Base-by-base conservation (phyloP, 495 filamentous ascomycete species). In the Parachaetomium inaequale region DNA sequence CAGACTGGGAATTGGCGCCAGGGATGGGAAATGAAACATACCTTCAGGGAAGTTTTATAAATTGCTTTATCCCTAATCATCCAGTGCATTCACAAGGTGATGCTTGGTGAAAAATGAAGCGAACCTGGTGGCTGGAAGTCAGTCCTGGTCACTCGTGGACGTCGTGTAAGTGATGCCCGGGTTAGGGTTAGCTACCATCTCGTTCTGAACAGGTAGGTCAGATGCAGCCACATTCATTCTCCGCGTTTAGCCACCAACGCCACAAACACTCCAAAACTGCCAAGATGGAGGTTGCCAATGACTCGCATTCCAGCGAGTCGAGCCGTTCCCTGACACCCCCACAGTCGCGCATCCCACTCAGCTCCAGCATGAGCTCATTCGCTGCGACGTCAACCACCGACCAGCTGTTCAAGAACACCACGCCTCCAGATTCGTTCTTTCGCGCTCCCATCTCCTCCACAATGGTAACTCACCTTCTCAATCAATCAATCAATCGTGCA, bases 271-370 rank as follows among this genome's bases (percentile, higher is more conserved):
- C 26, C 12, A 46, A 23, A n/a, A 23, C 11, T 7, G 56, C 28
- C 55, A 58, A 58, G 56, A 59, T 49, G 45, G 56, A 28, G 19
- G 31, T 40, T 12, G 21, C 15, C 17, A 42, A 31, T 53, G 32
- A 2, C 15, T 26, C 25, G 32, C 45, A n/a, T 12, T 53, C 34
- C 19, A 60, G 47, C 47, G 36, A 42, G 0, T 52, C 58, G 14
- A 53, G 58, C 36, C 32, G 25, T 11, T 52, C 58, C 7, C 23
- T 62, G 28, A 55, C 52, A 21, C 59, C 59, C 1, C 59, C 59
- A 38, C 59, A 62, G n/a, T 36, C 43, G n/a, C 51, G 59, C 21
- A 46, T 62, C 11, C 38, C 51, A 11, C 43, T 62, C 2, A 45
- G 46, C 29, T 26, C 58, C 49, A 61, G 49, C 38, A 6, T 4